Evolutionary conservation across 2,329 filamentous ascomycete genomes (phyloP).

Genomic region (Trichoderma lentiforme): DNA sequence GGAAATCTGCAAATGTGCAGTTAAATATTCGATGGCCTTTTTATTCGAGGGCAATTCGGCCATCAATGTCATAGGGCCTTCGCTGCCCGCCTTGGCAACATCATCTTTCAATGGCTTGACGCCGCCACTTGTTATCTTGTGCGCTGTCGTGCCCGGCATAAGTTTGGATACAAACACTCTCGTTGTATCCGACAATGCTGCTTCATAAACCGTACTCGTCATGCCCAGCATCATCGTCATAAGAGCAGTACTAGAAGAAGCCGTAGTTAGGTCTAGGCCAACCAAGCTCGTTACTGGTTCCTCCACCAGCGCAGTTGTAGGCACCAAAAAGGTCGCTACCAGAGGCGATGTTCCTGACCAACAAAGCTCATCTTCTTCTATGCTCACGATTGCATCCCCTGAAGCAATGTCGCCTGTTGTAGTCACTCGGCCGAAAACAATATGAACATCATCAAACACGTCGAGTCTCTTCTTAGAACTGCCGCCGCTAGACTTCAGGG

Average conservation of each 20-base stretch:
- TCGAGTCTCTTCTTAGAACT: conserved; percentile 32
- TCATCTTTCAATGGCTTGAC: conserved; percentile 24
- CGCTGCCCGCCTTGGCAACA: conserved; percentile 21
- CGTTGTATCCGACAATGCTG: conserved; percentile 27
- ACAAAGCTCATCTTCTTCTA: conserved; percentile 35
- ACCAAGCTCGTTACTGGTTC: conserved; percentile 32
- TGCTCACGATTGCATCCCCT: conserved; percentile 32
- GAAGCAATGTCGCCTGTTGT: conserved; percentile 22
- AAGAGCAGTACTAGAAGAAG: conserved; percentile 23
- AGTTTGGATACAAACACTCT: conserved; percentile 38
- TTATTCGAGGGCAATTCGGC: conserved; percentile 31
- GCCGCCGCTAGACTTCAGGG: conserved; percentile 26
- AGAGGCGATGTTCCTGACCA: conserved; percentile 40
- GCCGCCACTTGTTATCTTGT: conserved; percentile 28
- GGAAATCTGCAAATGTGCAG: conserved; percentile 38
- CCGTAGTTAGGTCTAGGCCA: conserved; percentile 32
- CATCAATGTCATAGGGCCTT: conserved; percentile 27
- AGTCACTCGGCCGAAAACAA: conserved; percentile 39
- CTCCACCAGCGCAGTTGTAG: conserved; percentile 34
- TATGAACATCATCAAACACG: conserved; percentile 39
- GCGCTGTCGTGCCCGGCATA: conserved; percentile 33
- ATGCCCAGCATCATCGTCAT: conserved; percentile 28
- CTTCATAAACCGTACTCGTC: conserved; percentile 32
- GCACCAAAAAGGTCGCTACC: conserved; percentile 41
- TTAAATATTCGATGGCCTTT: conserved; percentile 34